Base-by-base conservation (phyloP, 2,329 filamentous ascomycete species). In the Pseudogymnoascus sp. region DNA sequence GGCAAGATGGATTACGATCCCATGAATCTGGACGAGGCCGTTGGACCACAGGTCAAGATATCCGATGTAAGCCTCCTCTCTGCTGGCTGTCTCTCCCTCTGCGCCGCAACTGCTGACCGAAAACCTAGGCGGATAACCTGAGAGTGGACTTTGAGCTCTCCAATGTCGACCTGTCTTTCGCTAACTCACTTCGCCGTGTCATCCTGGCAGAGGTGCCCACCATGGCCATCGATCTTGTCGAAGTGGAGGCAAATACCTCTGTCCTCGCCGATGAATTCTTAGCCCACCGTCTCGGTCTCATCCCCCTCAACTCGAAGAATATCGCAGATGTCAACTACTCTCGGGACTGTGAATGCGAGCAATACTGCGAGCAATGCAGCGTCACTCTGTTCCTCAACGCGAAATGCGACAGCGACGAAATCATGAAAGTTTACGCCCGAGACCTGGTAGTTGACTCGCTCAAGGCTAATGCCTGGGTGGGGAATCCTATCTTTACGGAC, bases 221-320 rank as follows among this genome's bases (percentile, higher is more conserved):
- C 23, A 87, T 97, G 71, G 93, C 95, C 67, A 93, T 97, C 75
- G 93, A 99, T 73, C 84, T 96, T 12, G 93, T 97, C 67, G 91
- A 97, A 76, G 87, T 99, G 68, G 88, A 96, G 73, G 84, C 83
- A 72, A 99, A 99, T 80, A 96, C 89, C 64, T 96, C 93, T n/a
- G 93, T 97, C 4, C 86, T 97, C 12, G 90, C 93, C 66, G 93
- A 99, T 77, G 93, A 99, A 77, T 96, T 97, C 76, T 87, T 99
- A 69, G 89, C 91, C 60, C 93, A 97, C 77, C 89, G 93, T 54
- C 83, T 99, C 12, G 93, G 95, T 34, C 85, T 97, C 57, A 86
- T 97, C 64, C 95, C 95, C 0, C 85, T 99, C 59, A 87, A 89
- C 74, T 90, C 91, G 64, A 90, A 90, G 72, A 89, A 90, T 73